Evolutionary conservation across 257 asterid genomes (phyloP), one percentile per base, ranked within the genome.

Genomic region (Scutellaria minor): DNA sequence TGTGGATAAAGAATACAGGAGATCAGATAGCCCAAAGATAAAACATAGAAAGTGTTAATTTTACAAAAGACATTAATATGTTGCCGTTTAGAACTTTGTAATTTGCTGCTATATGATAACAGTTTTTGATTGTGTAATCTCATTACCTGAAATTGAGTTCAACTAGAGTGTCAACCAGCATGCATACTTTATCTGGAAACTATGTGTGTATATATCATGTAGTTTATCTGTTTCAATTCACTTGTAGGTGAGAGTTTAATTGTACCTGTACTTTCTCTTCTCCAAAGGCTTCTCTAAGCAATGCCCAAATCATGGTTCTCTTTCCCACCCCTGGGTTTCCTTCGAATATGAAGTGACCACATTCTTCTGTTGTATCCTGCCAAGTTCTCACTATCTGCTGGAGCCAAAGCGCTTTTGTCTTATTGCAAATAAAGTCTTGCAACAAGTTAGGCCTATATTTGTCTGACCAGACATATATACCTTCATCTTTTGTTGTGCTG

Each of bases 261-360:
- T 42, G 54, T 76, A 90, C 97, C 97, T 90, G 84, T 54, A 88
- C 76, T 63, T 84, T 79, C 45, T 88, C 87, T 27, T 60, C 60
- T 73, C 92, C 94, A 62, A 76, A 85, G 56, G 79, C 78, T 82
- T 87, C 91, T 35, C 87, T 82, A 51, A 91, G 96, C 68, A 84
- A 61, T 15, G 97, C 94, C 90, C 84, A 77, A 68, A 89, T 84
- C 97, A 91, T 89, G 75, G 97, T 91, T 79, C 87, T 87, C 86
- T 91, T 91, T 18, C 97, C 96, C 68, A 89, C 96, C 31, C 97
- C 97, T 10, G 93, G 87, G 45, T 74, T 86, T 65, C 97, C 96
- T 78, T 83, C 91, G 56, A 91, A 91, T 83, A 91, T 87, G 87
- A 84, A 84, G 71, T 89, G 94, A 39, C 83, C 73, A 52, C 83